Base-by-base conservation (phyloP, 768 basidiomycete genomes). In the Cystofilobasidium bisporidii region DNA sequence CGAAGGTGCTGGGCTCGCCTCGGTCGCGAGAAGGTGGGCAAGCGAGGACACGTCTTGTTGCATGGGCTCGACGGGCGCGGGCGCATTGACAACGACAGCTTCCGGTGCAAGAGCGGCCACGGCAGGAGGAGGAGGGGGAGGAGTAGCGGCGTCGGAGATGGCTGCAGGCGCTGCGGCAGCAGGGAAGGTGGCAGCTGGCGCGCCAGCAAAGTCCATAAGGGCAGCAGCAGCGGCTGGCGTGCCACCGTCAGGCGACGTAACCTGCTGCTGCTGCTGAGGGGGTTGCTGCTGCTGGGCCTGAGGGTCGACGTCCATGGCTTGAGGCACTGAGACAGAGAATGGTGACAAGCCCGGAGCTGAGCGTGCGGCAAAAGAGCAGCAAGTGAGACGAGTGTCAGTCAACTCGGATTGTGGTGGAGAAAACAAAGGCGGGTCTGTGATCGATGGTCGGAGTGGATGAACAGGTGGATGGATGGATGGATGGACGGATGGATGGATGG, bases 181-280 rank as follows among this genome's bases (percentile, higher is more conserved):
- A 5, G 43, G 43, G 43, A 43, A 43, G 17, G 43, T 43, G 8
- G 17, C 20, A 17, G 43, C 43, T 17, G 43, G 43, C 43, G 47
- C 47, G 47, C 47, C 47, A n/a, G 47, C 47, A 48, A 48, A 48
- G 47, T 24, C 47, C 22, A 48, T 48, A n/a, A 48, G 47, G 22
- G n/a, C 20, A 14, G 47, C 47, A 14, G 47, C 47, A 2, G 47
- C 47, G 47, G 47, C 47, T 6, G 47, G 47, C 22, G 47, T 48
- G n/a, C 47, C 22, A 14, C 22, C 47, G 41, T 43, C 41, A 17
- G 41, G 15, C 15, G 41, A 38, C 24, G n/a, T 36, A n/a, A 22
- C 38, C 9, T 62, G 61, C 38, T 62, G 41, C 41, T 48, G 41
- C 33, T 59, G 57, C n/a, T n/a, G n/a, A n/a, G n/a, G n/a, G n/a